Percentiles rank a stretch among this genome's conserved stretches.
Evolutionary conservation across 2,329 filamentous ascomycete species (phyloP).

Genomic region (Colletotrichum gigasporum): DNA sequence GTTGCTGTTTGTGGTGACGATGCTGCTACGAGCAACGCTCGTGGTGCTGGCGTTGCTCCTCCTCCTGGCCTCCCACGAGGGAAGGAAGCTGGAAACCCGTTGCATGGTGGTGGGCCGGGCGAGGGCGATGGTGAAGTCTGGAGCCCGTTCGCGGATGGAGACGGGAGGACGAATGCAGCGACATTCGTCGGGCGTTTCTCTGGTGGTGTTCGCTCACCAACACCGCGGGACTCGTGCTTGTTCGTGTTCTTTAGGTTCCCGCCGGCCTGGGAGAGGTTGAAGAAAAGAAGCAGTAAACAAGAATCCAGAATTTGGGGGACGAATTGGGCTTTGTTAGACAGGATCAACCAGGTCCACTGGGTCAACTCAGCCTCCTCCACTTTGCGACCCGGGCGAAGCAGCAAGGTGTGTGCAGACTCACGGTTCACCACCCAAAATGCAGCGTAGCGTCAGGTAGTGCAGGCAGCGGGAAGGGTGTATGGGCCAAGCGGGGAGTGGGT

Average conservation of each 20-base stretch:
- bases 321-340: conserved; percentile 31
- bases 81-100: conserved; percentile 54
- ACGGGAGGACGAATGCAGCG: conserved; percentile 19
- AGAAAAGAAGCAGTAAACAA: conserved; percentile 3
- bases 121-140: conserved; percentile 8
- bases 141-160: conserved; percentile 24
- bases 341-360: conserved; percentile 27
- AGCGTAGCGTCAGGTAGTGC: conserved; percentile 10
- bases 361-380: conserved; percentile 32
- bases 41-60: conserved; percentile 38
- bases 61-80: conserved; percentile 56
- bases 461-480: conserved; percentile 15
- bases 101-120: conserved; percentile 46
- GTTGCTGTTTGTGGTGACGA: conserved; percentile 36
- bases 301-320: conserved; percentile 15
- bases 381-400: conserved; percentile 12
- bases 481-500: conserved; percentile 6
- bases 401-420: conserved; percentile 14
- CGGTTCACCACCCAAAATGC: conserved; percentile 26
- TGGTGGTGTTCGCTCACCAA: conserved; percentile 23
- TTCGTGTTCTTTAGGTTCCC: conserved; percentile 12
- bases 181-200: conserved; percentile 23
- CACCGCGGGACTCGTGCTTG: conserved; percentile 2
- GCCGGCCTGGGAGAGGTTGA: conserved; percentile 12
- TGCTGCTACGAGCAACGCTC: conserved; percentile 21